phyloP scores from a whole-genome alignment of 805 yeast species.

The Spathaspora gorwiae region DNA sequence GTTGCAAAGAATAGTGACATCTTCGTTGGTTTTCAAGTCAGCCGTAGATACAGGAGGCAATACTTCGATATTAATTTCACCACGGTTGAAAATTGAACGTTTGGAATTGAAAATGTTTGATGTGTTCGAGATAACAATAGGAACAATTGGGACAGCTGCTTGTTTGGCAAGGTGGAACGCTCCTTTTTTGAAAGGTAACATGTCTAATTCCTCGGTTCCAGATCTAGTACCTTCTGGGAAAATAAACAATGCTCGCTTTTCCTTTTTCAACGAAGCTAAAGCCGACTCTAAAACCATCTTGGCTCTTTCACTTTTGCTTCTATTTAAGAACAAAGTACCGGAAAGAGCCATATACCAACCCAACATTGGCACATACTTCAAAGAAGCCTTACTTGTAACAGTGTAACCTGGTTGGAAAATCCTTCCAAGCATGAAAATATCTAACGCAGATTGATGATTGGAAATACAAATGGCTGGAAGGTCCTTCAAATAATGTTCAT shows the following conservation, averaged over 20 bases:
- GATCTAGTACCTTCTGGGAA: slow-evolving; percentile 99
- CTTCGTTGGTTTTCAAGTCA: slow-evolving; percentile 59
- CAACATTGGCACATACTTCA: slow-evolving; percentile 80
- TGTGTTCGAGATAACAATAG: slow-evolving; percentile 83
- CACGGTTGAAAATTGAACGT: slow-evolving; percentile 63
- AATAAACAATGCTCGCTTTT: slow-evolving; percentile 75
- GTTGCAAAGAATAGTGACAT: slow-evolving; percentile 57
- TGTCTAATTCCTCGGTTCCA: slow-evolving; percentile 56
- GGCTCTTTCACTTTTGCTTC: slow-evolving; percentile 72
- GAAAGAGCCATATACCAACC: slow-evolving; percentile 96
- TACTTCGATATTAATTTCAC: slow-evolving; percentile 73
- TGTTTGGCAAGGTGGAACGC: slow-evolving; percentile 97
- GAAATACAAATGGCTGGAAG: slow-evolving; percentile 77
- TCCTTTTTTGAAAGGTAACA: slow-evolving; percentile 92
- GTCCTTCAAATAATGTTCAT: slow-evolving; percentile 50
- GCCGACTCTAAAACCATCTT: slow-evolving; percentile 71
- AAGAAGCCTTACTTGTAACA: slow-evolving; percentile 85
- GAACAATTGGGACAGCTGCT: slow-evolving; percentile 84
- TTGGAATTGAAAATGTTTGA: slow-evolving; percentile 63
- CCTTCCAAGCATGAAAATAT: slow-evolving; percentile 74
- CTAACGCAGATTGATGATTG: slow-evolving; percentile 90
- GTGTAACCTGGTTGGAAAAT: slow-evolving; percentile 84
- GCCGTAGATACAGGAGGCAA: slow-evolving; percentile 76
- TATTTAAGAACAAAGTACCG: slow-evolving; percentile 88
- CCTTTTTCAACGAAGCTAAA: slow-evolving; percentile 51